phyloP scores from a whole-genome alignment of 2,329 filamentous ascomycete genomes.

The Colletotrichum sansevieriae region DNA sequence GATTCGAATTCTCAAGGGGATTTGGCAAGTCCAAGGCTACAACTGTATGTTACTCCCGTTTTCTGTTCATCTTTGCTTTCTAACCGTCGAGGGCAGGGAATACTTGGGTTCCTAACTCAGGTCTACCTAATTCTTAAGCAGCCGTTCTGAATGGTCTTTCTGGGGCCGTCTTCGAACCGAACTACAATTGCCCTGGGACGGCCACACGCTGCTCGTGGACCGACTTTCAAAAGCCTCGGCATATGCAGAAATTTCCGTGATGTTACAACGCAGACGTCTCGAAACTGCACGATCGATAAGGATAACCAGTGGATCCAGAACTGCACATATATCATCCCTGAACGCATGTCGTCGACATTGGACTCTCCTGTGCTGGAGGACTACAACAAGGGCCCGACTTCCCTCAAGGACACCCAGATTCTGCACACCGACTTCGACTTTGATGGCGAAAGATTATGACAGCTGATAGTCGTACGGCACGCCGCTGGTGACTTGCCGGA shows the following conservation, averaged over 20 bases:
- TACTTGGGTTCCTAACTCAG: slow-evolving; percentile 15
- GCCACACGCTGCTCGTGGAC: slow-evolving; percentile 41
- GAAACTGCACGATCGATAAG: slow-evolving; percentile 11
- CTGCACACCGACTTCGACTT: background rate
- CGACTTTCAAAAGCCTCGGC: slow-evolving; percentile 41
- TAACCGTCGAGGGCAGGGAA: slow-evolving; percentile 1
- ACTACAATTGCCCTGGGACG: slow-evolving; percentile 39
- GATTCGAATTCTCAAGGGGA: no score
- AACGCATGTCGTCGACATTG: background rate
- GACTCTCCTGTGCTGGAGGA: background rate
- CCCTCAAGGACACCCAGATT: background rate
- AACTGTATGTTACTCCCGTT: no score
- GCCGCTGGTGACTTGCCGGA: background rate
- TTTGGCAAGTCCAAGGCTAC: no score
- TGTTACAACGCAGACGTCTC: slow-evolving; percentile 19
- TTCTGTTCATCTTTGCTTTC: background rate
- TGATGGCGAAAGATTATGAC: background rate
- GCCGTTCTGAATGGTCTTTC: slow-evolving; percentile 38
- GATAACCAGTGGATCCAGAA: background rate
- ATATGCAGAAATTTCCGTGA: slow-evolving; percentile 40
- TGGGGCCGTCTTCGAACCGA: slow-evolving; percentile 28
- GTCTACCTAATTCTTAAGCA: slow-evolving; percentile 40
- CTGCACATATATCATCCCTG: slow-evolving; percentile 3
- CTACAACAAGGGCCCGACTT: slow-evolving; percentile 23
- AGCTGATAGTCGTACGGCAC: slow-evolving; percentile 7